phyloP scores from a whole-genome alignment of 306 rosid genomes.

The Oxytropis ochrocephala region DNA sequence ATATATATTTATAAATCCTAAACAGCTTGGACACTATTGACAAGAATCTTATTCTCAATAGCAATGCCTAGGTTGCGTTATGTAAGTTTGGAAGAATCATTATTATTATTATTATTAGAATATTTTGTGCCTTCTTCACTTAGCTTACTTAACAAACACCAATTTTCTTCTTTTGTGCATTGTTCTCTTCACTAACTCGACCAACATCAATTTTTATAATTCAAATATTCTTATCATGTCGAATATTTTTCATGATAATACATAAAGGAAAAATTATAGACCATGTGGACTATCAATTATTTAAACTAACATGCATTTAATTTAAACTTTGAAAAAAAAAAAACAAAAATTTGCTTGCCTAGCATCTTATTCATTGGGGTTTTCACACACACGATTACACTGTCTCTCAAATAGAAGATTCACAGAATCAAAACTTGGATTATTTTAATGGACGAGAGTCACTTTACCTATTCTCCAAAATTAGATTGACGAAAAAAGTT shows the following conservation, averaged over 20 bases:
- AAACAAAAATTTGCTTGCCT: background rate
- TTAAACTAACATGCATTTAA: background rate
- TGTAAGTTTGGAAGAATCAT: conserved; percentile 16
- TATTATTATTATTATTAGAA: no score
- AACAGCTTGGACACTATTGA: conserved; percentile 25
- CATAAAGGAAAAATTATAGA: background rate
- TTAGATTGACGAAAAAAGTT: background rate
- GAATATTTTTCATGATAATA: conserved; percentile 17
- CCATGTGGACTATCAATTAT: conserved; percentile 8
- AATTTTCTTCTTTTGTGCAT: conserved; percentile 20
- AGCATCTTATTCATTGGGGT: background rate
- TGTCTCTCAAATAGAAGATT: no score
- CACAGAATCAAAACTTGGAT: no score
- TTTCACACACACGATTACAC: no score
- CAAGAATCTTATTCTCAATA: conserved; percentile 39
- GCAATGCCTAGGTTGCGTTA: conserved; percentile 32
- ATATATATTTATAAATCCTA: conserved; percentile 2
- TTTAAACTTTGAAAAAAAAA: background rate
- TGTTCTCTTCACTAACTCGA: conserved; percentile 33
- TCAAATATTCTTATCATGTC: conserved; percentile 24
- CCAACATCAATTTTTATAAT: conserved; percentile 32
- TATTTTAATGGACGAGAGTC: no score
- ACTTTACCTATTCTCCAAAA: no score
- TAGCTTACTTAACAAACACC: conserved; percentile 30
- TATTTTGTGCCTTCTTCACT: conserved; percentile 27